Evolutionary conservation across 441 rosid species (phyloP), one percentile per base, ranked within the genome.

Genomic region (Sinapis alba): DNA sequence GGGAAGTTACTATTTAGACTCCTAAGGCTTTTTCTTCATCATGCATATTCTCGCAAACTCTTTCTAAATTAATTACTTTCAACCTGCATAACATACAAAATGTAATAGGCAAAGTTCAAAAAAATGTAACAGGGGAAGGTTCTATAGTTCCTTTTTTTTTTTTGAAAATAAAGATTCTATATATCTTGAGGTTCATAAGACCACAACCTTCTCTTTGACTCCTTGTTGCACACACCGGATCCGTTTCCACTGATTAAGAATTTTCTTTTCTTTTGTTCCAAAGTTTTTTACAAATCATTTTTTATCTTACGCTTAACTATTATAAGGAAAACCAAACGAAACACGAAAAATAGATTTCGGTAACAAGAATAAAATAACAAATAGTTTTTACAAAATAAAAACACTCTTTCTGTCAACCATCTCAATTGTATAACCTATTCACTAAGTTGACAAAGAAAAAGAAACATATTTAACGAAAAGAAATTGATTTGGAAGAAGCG

Each of bases 401-500:
- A 30, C 0, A 4, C n/a, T 45, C n/a, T 24, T 30, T 54, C 36
- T 32, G 26, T 72, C 18, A 41, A 23, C 11, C 1, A 13, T 56
- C 9, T 54, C 30, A 24, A 27, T 27, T 20, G 18, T 41, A 9
- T 65, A 73, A 27, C 30, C 4, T 15, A 30, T 67, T 21, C 23
- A 47, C 28, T 15, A 74, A 50, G 68, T 67, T 67, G 30, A 32
- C 36, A 32, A 32, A 20, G 11, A 62, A 7, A 11, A 59, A 10
- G 19, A 54, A 28, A 13, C 1, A 45, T 9, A 58, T 11, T 74
- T 23, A 4, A 50, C 62, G 8, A 32, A 32, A 32, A 2, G 2
- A 63, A 45, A 30, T 28, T 68, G 73, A n/a, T 32, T 30, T 69
- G 65, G 56, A 59, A 57, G 57, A 59, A 4, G 61, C 1, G 62